phyloP scores from a whole-genome alignment of 202 grass and related monocot species.

The Miscanthus sacchariflorus region DNA sequence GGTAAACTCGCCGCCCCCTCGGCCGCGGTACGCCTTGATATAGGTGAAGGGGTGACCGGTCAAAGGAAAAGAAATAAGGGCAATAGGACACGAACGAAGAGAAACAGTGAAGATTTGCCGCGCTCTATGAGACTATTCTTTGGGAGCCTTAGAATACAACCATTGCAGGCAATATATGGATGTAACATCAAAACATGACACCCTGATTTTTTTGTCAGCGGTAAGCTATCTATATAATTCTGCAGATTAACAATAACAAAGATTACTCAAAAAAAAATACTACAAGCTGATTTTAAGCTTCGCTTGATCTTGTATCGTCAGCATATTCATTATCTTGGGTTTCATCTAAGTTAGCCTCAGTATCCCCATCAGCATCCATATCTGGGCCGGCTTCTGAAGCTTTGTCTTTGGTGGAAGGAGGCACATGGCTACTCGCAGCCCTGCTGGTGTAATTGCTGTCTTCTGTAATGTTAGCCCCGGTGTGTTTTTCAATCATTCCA shows the following conservation, averaged over 20 bases:
- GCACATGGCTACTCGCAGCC: conserved; percentile 30
- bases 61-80: background rate
- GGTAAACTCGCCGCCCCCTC: too few relatives aligned
- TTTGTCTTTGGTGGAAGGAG: conserved; percentile 32
- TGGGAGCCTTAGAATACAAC: conserved; percentile 29
- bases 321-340: conserved; percentile 43
- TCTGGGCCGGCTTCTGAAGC: conserved; percentile 39
- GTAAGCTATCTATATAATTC: conserved; percentile 62
- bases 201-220: conserved; percentile 33
- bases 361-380: conserved; percentile 40
- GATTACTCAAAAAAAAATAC: conserved; percentile 27
- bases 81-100: background rate
- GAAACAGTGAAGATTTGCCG: background rate
- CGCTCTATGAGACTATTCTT: conserved; percentile 25
- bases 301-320: conserved; percentile 54
- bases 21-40: too few relatives aligned
- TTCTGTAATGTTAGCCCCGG: conserved; percentile 60
- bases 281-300: conserved; percentile 37
- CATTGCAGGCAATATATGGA: conserved; percentile 43
- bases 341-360: conserved; percentile 24
- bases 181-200: conserved; percentile 48
- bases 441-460: conserved; percentile 47
- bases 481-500: conserved; percentile 95
- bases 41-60: too few relatives aligned
- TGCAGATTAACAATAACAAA: conserved; percentile 31